Conservation (phyloP, 75 land plant genomes). For the Sequoia sempervirens region DNA sequence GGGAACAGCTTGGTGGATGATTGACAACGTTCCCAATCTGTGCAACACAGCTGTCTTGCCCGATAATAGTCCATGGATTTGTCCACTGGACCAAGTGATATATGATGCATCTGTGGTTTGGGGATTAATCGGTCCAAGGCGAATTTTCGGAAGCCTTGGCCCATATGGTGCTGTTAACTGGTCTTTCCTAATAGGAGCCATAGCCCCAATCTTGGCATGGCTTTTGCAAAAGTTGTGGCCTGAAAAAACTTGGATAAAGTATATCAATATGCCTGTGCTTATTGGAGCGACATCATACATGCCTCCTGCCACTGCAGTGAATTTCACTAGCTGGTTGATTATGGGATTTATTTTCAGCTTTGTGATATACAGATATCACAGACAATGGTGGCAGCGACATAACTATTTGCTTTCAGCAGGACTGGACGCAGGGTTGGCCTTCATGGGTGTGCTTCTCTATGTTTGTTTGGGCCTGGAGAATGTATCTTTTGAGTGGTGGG, state of each 20-base stretch:
- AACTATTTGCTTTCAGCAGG: conserved; percentile 48
- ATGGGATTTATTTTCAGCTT: conserved; percentile 34
- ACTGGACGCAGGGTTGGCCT: conserved; percentile 37
- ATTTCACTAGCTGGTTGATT: conserved; percentile 36
- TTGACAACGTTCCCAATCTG: conserved; percentile 30
- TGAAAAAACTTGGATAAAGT: conserved; percentile 31
- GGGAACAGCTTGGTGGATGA: conserved; percentile 44
- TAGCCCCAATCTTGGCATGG: conserved; percentile 50
- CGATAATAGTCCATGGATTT: conserved; percentile 46
- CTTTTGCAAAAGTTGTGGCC: conserved; percentile 34
- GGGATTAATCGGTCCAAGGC: conserved; percentile 51
- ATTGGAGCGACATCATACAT: conserved; percentile 42
- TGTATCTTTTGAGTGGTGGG: conserved; percentile 31
- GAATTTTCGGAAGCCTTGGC: conserved; percentile 53
- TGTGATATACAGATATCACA: conserved; percentile 11
- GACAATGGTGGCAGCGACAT: conserved; percentile 41
- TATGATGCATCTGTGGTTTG: conserved; percentile 62
- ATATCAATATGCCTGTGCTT: conserved; percentile 52
- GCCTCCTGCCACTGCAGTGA: conserved; percentile 44
- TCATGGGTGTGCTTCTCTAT: conserved; percentile 43
- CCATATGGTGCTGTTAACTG: conserved; percentile 34
- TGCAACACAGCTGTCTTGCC: conserved; percentile 30
- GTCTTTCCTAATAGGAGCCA: conserved; percentile 45
- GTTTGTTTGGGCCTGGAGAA: conserved; percentile 18
- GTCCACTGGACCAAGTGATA: conserved; percentile 50